Conservation (phyloP, 305 asterid genomes). For the Lippia alba region DNA sequence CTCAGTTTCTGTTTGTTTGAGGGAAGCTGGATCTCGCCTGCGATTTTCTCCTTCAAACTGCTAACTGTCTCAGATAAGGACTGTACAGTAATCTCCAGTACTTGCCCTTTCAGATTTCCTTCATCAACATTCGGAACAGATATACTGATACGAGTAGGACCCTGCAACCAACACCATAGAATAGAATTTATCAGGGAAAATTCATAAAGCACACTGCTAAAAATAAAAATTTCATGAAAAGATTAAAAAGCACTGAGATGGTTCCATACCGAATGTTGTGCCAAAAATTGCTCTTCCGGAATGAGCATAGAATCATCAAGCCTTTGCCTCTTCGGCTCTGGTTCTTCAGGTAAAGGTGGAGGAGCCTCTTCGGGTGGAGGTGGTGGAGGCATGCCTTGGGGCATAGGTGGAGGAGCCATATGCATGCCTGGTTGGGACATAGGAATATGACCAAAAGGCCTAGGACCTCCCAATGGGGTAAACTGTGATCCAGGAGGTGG, state of each 20-base stretch:
- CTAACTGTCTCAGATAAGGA: constrained; percentile 83
- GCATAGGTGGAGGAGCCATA: constrained; percentile 85
- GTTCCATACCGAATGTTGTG: constrained; percentile 66
- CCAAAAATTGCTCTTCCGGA: constrained; percentile 88
- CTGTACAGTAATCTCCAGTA: constrained; percentile 76
- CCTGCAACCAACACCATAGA: constrained; percentile 57
- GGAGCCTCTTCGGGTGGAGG: constrained; percentile 97
- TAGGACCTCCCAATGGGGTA: constrained; percentile 67
- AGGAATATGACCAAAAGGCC: constrained; percentile 54
- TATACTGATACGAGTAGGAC: constrained; percentile 71
- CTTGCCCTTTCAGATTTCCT: constrained; percentile 89
- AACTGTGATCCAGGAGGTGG: constrained; percentile 90
- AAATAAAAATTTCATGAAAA: not conserved
- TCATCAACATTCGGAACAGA: constrained; percentile 88
- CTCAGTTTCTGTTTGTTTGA: constrained; percentile 96
- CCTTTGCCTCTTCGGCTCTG: constrained; percentile 90
- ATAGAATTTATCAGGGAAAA: constrained; percentile 14
- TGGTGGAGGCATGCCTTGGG: constrained; percentile 83
- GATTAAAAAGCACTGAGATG: not conserved
- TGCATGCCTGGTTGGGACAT: constrained; percentile 80
- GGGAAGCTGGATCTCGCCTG: constrained; percentile 94
- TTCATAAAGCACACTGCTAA: not conserved
- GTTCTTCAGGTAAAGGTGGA: constrained; percentile 96
- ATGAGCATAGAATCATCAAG: constrained; percentile 81
- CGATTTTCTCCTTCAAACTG: constrained; percentile 91